Conservation (phyloP, 2,329 filamentous ascomycete genomes). For the Apiospora malaysiana region DNA sequence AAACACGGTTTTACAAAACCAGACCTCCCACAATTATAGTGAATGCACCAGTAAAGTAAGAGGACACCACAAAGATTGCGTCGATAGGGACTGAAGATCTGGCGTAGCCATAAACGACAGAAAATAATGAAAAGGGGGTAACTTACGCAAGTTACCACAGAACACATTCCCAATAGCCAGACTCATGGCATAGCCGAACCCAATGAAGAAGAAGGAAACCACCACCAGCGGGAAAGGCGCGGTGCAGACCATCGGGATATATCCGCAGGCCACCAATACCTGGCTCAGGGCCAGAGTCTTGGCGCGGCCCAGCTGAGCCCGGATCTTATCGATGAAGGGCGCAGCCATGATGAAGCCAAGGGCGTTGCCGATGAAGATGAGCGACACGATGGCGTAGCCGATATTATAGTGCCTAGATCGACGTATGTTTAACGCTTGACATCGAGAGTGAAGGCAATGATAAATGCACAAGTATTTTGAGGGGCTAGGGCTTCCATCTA, state of each 20-base stretch:
- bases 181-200: conserved; percentile 61
- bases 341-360: conserved; percentile 78
- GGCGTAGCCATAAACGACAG: not conserved
- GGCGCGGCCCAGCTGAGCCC: conserved; percentile 68
- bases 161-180: conserved; percentile 66
- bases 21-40: not conserved
- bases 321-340: conserved; percentile 68
- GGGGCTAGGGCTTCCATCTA: too few species aligned
- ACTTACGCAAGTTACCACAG: conserved; percentile 52
- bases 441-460: not conserved
- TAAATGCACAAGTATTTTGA: not conserved
- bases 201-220: conserved; percentile 71
- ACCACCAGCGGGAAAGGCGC: conserved; percentile 75
- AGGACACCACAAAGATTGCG: not conserved
- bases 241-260: conserved; percentile 67
- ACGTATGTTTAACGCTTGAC: not conserved
- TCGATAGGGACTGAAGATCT: too few species aligned
- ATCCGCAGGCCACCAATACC: conserved; percentile 62
- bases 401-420: conserved; percentile 67
- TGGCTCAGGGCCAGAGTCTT: conserved; percentile 66
- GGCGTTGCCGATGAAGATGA: conserved; percentile 82
- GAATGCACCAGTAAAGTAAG: not conserved
- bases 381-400: conserved; percentile 77
- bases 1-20: too few species aligned
- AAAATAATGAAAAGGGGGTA: too few species aligned